These are phyloP conservation scores for Dovyalis caffra DNA, from an alignment of 345 rosid genomes.

Conservation along the genomic window DNA sequence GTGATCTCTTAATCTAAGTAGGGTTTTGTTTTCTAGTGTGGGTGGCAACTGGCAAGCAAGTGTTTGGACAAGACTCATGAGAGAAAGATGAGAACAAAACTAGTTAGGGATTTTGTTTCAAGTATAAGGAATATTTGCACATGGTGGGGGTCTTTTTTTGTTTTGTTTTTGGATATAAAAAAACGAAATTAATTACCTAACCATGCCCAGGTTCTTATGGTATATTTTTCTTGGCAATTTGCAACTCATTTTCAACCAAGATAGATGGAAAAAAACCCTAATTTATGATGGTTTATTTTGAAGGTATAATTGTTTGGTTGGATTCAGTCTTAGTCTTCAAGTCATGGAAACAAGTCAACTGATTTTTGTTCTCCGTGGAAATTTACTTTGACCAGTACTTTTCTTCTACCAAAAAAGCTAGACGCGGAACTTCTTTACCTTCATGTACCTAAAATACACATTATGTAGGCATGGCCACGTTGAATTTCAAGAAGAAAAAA, in stretches of 20 bases:
- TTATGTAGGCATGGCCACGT: neutral
- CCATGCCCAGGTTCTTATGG: neutral
- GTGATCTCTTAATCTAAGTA: neutral
- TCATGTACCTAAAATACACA: neutral
- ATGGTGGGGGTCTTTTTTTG: constrained; percentile 14
- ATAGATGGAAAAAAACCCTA: neutral
- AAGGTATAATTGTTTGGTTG: neutral
- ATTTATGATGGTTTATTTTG: neutral
- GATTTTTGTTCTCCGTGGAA: neutral
- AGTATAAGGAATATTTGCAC: constrained; percentile 10
- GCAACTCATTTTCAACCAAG: neutral
- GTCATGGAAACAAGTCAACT: neutral
- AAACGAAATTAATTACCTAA: neutral
- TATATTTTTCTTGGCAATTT: neutral
- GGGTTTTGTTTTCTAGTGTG: neutral
- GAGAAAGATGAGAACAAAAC: no score
- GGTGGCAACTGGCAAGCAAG: constrained; percentile 6
- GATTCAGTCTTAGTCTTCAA: neutral
- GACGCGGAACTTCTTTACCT: neutral
- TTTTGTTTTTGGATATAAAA: neutral
- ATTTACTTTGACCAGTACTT: neutral
- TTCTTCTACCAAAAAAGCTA: neutral
- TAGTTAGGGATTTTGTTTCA: neutral
- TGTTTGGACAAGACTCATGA: neutral
- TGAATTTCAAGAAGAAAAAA: neutral